Evolutionary conservation across 202 grass and related monocot species (phyloP).

Genomic region (Sporobolus alterniflorus): DNA sequence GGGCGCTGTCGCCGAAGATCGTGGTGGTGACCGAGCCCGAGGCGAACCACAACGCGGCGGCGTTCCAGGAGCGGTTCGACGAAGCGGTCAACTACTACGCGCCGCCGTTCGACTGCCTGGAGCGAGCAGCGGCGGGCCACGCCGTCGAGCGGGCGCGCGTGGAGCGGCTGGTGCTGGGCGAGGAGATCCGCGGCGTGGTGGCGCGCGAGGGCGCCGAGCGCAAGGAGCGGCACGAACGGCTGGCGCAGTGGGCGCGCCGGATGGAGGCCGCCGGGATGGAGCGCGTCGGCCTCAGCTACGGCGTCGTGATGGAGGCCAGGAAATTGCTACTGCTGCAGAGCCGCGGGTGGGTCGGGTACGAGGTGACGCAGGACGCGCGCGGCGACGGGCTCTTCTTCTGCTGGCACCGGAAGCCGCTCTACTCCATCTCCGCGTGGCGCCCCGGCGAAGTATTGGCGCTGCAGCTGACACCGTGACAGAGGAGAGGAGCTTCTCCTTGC

Average conservation of each 20-base stretch:
- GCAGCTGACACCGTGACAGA: background rate
- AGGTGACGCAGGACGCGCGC: slow-evolving; percentile 24
- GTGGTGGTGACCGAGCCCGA: slow-evolving; percentile 55
- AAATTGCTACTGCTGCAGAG: slow-evolving; percentile 67
- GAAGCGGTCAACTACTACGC: slow-evolving; percentile 70
- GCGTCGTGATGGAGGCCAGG: slow-evolving; percentile 42
- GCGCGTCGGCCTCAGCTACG: slow-evolving; percentile 49
- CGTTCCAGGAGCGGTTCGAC: slow-evolving; percentile 59
- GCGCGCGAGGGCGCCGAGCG: slow-evolving; percentile 50
- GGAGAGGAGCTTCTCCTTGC: too few species aligned
- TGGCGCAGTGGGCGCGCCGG: slow-evolving; percentile 42
- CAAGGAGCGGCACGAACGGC: slow-evolving; percentile 65
- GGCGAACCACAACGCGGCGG: slow-evolving; percentile 60
- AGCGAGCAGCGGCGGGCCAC: slow-evolving; percentile 34
- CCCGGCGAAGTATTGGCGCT: slow-evolving; percentile 14
- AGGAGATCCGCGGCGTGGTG: slow-evolving; percentile 58
- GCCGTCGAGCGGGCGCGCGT: slow-evolving; percentile 18
- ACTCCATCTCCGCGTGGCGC: slow-evolving; percentile 48
- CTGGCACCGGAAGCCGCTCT: slow-evolving; percentile 53
- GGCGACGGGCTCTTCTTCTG: slow-evolving; percentile 51
- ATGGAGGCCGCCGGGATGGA: slow-evolving; percentile 53
- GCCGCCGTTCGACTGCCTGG: slow-evolving; percentile 61
- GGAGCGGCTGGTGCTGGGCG: slow-evolving; percentile 42
- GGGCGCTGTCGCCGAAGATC: slow-evolving; percentile 47
- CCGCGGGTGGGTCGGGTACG: slow-evolving; percentile 49